Evolutionary conservation across 2,329 filamentous ascomycete genomes (phyloP).

Genomic region (Sclerotiophoma versabilis): DNA sequence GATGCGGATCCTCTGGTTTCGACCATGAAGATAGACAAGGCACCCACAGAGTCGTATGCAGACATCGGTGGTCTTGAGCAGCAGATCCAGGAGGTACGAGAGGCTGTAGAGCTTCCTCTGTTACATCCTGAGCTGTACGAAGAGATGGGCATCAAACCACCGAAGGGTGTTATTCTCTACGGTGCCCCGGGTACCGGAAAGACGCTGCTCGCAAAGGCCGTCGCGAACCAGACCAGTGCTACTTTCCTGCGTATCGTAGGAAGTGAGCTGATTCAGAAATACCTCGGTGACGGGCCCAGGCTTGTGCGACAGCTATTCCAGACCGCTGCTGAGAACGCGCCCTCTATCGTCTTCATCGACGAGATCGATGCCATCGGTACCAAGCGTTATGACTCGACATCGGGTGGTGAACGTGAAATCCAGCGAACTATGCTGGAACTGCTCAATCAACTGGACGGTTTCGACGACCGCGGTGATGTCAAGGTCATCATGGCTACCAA

Average conservation of each 20-base stretch:
- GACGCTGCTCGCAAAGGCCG: conserved; percentile 92
- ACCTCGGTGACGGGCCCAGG: conserved; percentile 92
- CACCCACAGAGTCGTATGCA: conserved; percentile 95
- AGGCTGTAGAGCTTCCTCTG: conserved; percentile 94
- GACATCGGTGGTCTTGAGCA: conserved; percentile 95
- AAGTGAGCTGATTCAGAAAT: conserved; percentile 97
- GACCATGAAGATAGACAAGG: conserved; percentile 99
- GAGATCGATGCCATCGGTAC: conserved; percentile 99
- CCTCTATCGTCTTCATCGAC: conserved; percentile 98
- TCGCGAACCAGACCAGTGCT: conserved; percentile 98
- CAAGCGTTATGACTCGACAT: conserved; percentile 97
- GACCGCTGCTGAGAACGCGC: conserved; percentile 93
- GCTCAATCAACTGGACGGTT: conserved; percentile 97
- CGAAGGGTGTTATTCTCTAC: conserved; percentile 98
- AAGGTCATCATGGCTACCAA: conserved; percentile 99
- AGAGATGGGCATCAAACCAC: conserved; percentile 99
- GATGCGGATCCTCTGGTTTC: conserved; percentile 94
- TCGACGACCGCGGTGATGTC: conserved; percentile 97
- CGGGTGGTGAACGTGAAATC: conserved; percentile 94
- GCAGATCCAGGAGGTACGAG: conserved; percentile 97
- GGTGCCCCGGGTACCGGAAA: conserved; percentile 97
- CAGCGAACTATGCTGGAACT: conserved; percentile 99
- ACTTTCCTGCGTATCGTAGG: conserved; percentile 98
- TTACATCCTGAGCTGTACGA: conserved; percentile 97
- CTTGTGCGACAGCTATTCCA: conserved; percentile 96